phyloP scores from a whole-genome alignment of 1,284 basidiomycete genomes.

The Heterobasidion annosum region DNA sequence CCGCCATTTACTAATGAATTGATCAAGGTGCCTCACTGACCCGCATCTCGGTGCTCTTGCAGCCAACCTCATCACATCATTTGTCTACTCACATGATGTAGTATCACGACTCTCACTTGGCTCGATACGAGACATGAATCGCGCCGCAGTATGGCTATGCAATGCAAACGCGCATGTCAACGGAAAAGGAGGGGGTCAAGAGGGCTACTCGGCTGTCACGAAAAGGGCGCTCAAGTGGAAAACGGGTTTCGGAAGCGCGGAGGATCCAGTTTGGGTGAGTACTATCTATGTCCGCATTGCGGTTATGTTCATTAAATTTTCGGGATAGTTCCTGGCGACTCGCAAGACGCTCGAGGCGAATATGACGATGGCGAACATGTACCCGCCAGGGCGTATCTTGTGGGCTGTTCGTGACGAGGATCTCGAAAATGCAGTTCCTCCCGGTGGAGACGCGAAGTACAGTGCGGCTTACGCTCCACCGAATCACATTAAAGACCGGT shows the following conservation, averaged over 20 bases:
- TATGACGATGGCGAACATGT: constrained; percentile 70
- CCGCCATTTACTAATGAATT: background rate
- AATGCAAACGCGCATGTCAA: constrained; percentile 42
- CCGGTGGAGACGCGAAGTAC: constrained; percentile 6
- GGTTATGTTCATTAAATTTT: background rate
- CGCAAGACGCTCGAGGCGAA: constrained; percentile 81
- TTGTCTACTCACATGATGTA: constrained; percentile 77
- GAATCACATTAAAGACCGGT: constrained; percentile 9
- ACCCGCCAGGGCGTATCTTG: constrained; percentile 71
- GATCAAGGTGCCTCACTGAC: constrained; percentile 47
- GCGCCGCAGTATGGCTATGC: constrained; percentile 71
- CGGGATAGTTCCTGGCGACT: constrained; percentile 57
- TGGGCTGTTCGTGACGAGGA: constrained; percentile 71
- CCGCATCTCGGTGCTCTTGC: constrained; percentile 45
- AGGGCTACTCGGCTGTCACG: constrained; percentile 57
- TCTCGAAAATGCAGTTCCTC: constrained; percentile 3
- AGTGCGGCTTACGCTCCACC: constrained; percentile 8
- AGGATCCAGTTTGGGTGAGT: constrained; percentile 60
- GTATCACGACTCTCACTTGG: constrained; percentile 74
- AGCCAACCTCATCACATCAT: constrained; percentile 58
- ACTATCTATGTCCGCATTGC: constrained; percentile 3
- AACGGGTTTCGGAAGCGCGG: constrained; percentile 38
- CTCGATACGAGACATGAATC: constrained; percentile 67
- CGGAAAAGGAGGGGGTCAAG: constrained; percentile 11
- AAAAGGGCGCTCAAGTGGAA: constrained; percentile 50